Evolutionary conservation across 176 grass and related monocot genomes (phyloP).

Genomic region (Ensete ventricosum): DNA sequence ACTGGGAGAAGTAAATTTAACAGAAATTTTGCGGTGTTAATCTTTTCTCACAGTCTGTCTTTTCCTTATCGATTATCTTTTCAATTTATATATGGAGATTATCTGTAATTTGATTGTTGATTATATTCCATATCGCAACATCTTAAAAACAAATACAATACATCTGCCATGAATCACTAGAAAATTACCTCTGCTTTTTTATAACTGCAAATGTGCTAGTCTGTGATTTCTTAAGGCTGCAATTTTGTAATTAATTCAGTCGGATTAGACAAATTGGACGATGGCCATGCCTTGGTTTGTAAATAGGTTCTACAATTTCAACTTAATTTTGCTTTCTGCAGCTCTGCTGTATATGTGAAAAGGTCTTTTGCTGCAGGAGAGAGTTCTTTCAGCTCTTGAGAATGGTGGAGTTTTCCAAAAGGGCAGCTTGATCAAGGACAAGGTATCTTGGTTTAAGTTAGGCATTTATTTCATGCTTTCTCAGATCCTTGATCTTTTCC

Average conservation of each 20-base stretch:
- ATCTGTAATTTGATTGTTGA: background rate
- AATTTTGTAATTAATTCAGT: background rate
- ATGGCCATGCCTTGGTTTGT: background rate
- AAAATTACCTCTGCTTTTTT: background rate
- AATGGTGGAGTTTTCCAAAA: constrained; percentile 54
- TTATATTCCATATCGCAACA: background rate
- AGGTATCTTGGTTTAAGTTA: constrained; percentile 34
- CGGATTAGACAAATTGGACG: background rate
- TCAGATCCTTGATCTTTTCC: background rate
- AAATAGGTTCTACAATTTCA: background rate
- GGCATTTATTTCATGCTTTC: background rate
- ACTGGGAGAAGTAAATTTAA: background rate
- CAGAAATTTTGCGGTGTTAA: background rate
- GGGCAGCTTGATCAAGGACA: constrained; percentile 78
- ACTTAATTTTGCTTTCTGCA: background rate
- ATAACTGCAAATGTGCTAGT: background rate
- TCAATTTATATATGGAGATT: background rate
- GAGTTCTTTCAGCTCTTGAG: constrained; percentile 57
- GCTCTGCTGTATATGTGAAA: background rate
- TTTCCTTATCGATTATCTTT: background rate
- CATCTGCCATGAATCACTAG: no score
- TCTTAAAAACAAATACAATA: no score
- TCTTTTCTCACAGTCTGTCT: background rate
- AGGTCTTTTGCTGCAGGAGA: constrained; percentile 45
- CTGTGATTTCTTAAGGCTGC: background rate